Evolutionary conservation across 352 stramenopile genomes (phyloP).

Genomic region (Thraustochytrium sp.): DNA sequence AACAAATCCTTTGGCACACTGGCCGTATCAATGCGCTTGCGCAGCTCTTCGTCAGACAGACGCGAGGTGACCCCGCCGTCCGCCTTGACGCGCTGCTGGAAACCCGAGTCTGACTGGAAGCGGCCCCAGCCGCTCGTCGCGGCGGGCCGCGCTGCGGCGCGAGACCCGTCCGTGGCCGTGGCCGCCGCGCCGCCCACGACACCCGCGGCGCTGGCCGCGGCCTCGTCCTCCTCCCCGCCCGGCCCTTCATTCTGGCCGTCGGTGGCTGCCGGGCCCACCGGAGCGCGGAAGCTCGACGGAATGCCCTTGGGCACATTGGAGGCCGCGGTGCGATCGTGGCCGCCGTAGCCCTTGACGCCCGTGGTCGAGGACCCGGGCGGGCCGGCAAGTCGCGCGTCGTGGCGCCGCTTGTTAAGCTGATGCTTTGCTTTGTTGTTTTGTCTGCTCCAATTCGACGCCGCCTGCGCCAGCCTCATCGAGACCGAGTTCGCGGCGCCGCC

Average conservation of each 20-base stretch:
- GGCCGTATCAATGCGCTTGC: slow-evolving; percentile 15
- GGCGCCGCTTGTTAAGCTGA: neutral
- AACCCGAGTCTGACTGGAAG: slow-evolving; percentile 10
- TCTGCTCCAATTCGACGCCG: neutral
- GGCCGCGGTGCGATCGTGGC: neutral
- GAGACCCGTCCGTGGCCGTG: neutral
- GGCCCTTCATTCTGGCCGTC: too few species aligned
- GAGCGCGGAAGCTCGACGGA: neutral
- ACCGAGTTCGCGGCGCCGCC: neutral
- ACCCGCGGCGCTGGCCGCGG: neutral
- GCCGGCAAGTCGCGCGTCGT: neutral
- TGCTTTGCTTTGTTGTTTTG: slow-evolving; percentile 10
- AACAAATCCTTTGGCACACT: slow-evolving; percentile 2
- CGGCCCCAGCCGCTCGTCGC: neutral
- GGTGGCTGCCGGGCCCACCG: too few species aligned
- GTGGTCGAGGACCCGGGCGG: neutral
- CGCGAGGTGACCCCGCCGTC: neutral
- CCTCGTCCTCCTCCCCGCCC: neutral
- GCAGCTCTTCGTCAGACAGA: slow-evolving; percentile 23
- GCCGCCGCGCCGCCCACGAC: neutral
- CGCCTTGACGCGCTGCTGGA: slow-evolving; percentile 31
- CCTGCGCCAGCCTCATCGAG: neutral
- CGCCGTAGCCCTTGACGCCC: neutral
- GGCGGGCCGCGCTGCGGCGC: neutral
- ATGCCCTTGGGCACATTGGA: neutral